phyloP scores from a whole-genome alignment of 202 grass and related monocot genomes.

The Carex sylvatica region DNA sequence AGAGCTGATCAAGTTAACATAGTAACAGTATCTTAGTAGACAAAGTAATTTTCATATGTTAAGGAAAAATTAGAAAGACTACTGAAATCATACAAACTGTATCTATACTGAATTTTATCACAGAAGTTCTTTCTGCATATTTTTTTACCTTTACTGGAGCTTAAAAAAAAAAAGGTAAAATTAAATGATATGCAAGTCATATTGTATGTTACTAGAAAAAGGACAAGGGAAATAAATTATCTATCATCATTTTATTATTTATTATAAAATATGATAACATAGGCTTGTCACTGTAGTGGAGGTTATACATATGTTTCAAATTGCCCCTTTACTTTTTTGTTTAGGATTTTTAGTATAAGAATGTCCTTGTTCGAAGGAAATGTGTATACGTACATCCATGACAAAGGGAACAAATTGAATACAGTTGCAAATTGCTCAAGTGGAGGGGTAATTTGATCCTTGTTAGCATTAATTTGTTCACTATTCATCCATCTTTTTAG shows the following conservation, averaged over 20 bases:
- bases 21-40: not conserved
- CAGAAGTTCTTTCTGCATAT: not conserved
- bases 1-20: not conserved
- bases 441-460: not conserved
- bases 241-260: not conserved
- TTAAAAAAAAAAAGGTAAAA: not conserved
- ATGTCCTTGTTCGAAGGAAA: not conserved
- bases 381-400: not conserved
- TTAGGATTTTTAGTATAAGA: not conserved
- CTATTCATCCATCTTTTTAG: not conserved
- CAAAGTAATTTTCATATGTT: not conserved
- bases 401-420: not conserved
- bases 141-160: not conserved
- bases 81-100: constrained; percentile 1
- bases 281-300: not conserved
- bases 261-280: not conserved
- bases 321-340: not conserved
- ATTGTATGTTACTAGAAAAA: not conserved
- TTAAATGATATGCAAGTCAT: not conserved
- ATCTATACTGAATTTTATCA: constrained; percentile 3
- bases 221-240: not conserved
- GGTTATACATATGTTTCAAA: not conserved
- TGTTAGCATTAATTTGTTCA: not conserved
- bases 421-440: constrained; percentile 1
- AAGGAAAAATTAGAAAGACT: not conserved